Evolutionary conservation across 116 monocot genomes (phyloP).

Genomic region (Dioscorea cayenensis): DNA sequence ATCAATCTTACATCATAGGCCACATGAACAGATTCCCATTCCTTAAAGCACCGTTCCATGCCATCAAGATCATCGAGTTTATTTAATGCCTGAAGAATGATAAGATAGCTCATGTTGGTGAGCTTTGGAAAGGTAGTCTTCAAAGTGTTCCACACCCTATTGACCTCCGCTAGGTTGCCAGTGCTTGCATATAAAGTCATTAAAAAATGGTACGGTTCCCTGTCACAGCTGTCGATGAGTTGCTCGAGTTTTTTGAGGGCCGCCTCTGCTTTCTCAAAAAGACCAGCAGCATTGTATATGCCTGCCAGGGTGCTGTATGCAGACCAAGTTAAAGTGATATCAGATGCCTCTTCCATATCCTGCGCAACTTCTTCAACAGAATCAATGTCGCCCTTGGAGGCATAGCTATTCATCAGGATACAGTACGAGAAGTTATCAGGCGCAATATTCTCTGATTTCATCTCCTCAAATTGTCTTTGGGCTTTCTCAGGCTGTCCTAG

Average conservation of each 20-base stretch:
- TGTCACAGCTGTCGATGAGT: conserved; percentile 10
- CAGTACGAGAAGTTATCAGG: conserved; percentile 35
- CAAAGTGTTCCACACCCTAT: conserved; percentile 34
- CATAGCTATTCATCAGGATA: conserved; percentile 32
- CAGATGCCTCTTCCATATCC: conserved; percentile 28
- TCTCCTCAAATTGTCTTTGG: conserved; percentile 19
- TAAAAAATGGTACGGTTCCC: conserved; percentile 22
- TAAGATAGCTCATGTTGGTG: conserved; percentile 33
- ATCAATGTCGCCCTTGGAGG: conserved; percentile 26
- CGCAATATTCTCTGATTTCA: conserved; percentile 20
- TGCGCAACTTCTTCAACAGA: conserved; percentile 27
- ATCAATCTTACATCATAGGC: conserved; percentile 26
- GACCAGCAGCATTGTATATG: conserved; percentile 27
- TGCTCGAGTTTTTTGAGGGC: conserved; percentile 34
- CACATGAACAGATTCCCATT: conserved; percentile 31
- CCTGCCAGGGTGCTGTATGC: conserved; percentile 31
- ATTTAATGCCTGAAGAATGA: conserved; percentile 33
- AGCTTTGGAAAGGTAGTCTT: conserved; percentile 16
- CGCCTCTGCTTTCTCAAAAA: conserved; percentile 30
- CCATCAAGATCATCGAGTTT: conserved; percentile 32
- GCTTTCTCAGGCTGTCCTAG: conserved; percentile 33
- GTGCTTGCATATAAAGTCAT: conserved; percentile 31
- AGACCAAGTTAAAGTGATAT: conserved; percentile 28
- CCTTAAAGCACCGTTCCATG: conserved; percentile 25
- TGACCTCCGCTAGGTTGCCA: conserved; percentile 36